These are phyloP conservation scores for Botrytis sinoallii DNA, from an alignment of 2,329 filamentous ascomycete genomes.

Conservation along the genomic window DNA sequence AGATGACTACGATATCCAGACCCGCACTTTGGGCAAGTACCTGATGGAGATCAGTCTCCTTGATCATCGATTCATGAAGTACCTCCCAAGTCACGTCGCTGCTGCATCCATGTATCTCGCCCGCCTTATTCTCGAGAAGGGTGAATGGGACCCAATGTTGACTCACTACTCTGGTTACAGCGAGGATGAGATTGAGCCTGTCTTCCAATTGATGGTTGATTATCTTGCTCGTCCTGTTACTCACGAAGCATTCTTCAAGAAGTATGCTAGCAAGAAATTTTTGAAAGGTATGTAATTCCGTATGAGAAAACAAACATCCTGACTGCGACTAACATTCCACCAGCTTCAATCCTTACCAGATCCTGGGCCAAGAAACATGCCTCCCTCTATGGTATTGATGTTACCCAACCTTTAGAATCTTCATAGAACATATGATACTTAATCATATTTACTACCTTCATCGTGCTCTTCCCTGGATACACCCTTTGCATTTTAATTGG, in stretches of 20 bases:
- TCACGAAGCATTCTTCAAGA: conserved; percentile 99
- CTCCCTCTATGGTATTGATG: conserved; percentile 50
- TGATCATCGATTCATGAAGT: conserved; percentile 89
- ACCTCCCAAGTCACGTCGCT: conserved; percentile 84
- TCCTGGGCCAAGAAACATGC: conserved; percentile 89
- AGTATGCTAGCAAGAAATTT: conserved; percentile 99
- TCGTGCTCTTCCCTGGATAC: conserved; percentile 35
- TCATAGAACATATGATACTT: conserved; percentile 30
- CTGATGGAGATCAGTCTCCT: conserved; percentile 95
- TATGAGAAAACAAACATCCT: not conserved
- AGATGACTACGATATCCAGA: conserved; percentile 98
- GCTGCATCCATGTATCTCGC: conserved; percentile 94
- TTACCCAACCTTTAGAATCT: conserved; percentile 35
- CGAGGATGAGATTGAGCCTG: conserved; percentile 88
- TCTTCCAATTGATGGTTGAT: conserved; percentile 92
- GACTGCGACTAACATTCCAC: conserved; percentile 25
- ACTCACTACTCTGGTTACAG: conserved; percentile 90
- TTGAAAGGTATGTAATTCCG: conserved; percentile 72
- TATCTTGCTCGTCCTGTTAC: conserved; percentile 87
- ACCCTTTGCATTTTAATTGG: conserved; percentile 36
- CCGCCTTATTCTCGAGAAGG: conserved; percentile 83
- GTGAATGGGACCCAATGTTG: conserved; percentile 87
- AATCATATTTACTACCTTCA: conserved; percentile 31
- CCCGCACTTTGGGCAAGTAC: conserved; percentile 95
- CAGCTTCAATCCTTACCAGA: conserved; percentile 86